Conservation (phyloP, 164 flowering plant species). For the Nymphaea thermarum region DNA sequence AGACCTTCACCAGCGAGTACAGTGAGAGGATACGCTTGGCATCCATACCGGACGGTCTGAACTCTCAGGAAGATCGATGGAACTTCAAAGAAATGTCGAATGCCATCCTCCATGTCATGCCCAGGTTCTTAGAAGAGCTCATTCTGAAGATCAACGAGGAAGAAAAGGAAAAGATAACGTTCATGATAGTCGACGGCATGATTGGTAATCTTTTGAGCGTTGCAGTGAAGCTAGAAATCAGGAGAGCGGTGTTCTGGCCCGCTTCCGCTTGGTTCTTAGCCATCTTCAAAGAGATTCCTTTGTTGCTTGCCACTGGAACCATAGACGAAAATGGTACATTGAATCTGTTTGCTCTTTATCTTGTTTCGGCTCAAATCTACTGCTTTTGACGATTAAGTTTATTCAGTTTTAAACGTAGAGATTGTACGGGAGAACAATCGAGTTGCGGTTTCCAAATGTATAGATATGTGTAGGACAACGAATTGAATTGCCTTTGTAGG, state of each 20-base stretch:
- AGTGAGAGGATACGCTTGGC: conserved; percentile 7
- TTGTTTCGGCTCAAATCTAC: not conserved
- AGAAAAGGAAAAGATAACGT: not conserved
- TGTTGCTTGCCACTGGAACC: conserved; percentile 19
- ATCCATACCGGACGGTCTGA: conserved; percentile 27
- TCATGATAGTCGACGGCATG: not conserved
- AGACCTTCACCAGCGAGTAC: too few relatives aligned
- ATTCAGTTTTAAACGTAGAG: too few relatives aligned
- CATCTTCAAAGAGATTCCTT: conserved; percentile 11
- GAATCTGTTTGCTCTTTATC: not conserved
- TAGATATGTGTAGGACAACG: too few relatives aligned
- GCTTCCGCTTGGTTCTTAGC: conserved; percentile 6
- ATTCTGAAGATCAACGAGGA: conserved; percentile 9
- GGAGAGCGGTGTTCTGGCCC: conserved; percentile 10
- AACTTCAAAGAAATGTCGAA: not conserved
- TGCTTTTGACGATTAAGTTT: not conserved
- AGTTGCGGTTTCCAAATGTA: too few relatives aligned
- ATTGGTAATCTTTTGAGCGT: conserved; percentile 11
- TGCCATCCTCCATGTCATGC: conserved; percentile 7
- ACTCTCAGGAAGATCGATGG: conserved; percentile 12
- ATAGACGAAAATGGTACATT: conserved; percentile 8
- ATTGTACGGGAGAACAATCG: too few relatives aligned
- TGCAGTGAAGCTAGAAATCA: conserved; percentile 16
- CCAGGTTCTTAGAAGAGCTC: conserved; percentile 19
- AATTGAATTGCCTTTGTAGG: too few relatives aligned